Percentiles rank a stretch among this genome's conserved stretches.
phyloP scores from a whole-genome alignment of 106 monocot species.

The Platanthera guangdongensis region DNA sequence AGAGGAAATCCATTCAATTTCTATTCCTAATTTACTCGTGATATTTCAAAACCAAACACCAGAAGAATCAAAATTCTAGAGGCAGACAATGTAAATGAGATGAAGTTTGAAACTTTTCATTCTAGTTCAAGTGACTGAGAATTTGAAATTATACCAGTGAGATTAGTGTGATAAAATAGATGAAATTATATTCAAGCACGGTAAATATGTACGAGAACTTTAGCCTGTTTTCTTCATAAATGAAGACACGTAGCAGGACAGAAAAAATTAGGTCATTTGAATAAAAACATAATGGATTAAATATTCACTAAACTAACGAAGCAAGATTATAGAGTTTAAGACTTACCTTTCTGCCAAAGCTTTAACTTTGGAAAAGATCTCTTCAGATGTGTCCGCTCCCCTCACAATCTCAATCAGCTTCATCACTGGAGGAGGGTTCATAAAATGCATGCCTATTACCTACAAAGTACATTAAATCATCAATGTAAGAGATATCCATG shows the following conservation, averaged over 20 bases:
- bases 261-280: not conserved
- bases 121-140: not conserved
- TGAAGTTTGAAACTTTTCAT: not conserved
- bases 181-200: too few relatives aligned
- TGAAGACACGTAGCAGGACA: too few relatives aligned
- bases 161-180: too few relatives aligned
- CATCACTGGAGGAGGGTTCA: constrained; percentile 98
- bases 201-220: too few relatives aligned
- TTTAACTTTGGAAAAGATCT: constrained; percentile 58
- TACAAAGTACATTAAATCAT: constrained; percentile 11
- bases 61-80: not conserved
- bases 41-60: too few relatives aligned
- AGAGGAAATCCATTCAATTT: too few relatives aligned
- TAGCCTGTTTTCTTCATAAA: too few relatives aligned
- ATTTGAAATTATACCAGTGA: not conserved
- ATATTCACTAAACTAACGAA: not conserved
- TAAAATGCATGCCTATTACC: constrained; percentile 99
- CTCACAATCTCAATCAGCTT: constrained; percentile 93
- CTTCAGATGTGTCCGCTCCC: constrained; percentile 90
- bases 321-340: not conserved
- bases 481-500: not conserved
- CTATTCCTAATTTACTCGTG: too few relatives aligned
- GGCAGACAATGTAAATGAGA: not conserved
- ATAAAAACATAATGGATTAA: not conserved
- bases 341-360: constrained; percentile 73